These are phyloP conservation scores for Penicillium psychrosexuale DNA, from an alignment of 2,329 filamentous ascomycete genomes.

Conservation along the genomic window DNA sequence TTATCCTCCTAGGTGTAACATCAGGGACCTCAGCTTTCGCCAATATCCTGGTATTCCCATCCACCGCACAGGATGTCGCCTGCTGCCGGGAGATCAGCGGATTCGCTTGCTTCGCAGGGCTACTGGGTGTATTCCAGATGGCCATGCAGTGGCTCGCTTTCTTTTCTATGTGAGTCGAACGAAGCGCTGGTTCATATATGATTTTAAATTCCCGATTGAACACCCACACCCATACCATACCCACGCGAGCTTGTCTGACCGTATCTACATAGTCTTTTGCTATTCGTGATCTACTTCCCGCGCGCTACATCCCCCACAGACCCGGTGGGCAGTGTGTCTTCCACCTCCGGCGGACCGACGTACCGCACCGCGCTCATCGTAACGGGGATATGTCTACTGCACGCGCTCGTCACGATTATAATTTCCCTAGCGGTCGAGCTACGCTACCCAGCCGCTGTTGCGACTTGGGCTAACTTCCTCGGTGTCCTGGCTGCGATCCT, in stretches of 20 bases:
- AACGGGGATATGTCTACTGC: constrained; percentile 67
- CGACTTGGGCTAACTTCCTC: constrained; percentile 78
- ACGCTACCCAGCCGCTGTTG: constrained; percentile 61
- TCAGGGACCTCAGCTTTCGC: constrained; percentile 85
- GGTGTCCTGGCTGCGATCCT: constrained; percentile 76
- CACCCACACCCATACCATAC: neutral
- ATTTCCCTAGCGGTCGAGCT: constrained; percentile 64
- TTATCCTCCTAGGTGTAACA: constrained; percentile 88
- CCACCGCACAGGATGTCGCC: constrained; percentile 74
- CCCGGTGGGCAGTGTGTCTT: constrained; percentile 40
- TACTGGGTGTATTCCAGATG: constrained; percentile 87
- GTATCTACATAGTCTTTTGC: constrained; percentile 62
- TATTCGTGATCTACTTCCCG: constrained; percentile 95
- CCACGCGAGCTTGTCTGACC: neutral
- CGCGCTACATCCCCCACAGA: constrained; percentile 54
- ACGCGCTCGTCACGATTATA: constrained; percentile 67
- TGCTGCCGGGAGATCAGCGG: constrained; percentile 81
- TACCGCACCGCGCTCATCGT: constrained; percentile 79
- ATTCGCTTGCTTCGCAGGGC: constrained; percentile 78
- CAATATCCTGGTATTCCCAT: constrained; percentile 86
- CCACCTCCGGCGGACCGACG: constrained; percentile 53
- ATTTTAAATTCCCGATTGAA: neutral
- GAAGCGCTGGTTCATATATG: neutral
- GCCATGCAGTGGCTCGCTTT: constrained; percentile 92
- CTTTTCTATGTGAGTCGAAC: constrained; percentile 70